Base-by-base conservation (phyloP, 139 green algal species). In the Auxenochlorella pyrenoidosa region DNA sequence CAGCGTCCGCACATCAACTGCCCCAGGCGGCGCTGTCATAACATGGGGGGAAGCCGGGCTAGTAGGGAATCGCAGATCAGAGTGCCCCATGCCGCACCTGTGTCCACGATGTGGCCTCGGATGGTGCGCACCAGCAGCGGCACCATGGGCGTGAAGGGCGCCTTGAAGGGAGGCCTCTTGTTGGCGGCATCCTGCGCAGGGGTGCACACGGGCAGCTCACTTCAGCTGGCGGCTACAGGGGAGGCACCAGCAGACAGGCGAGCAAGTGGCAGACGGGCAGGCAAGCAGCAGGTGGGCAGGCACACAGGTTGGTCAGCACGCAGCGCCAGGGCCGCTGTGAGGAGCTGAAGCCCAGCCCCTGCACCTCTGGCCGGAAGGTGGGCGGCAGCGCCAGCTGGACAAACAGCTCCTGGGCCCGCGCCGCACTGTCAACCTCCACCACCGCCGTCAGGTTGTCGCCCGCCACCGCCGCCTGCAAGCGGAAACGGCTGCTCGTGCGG, bases 331-430 rank as follows among this genome's bases (percentile, higher is more conserved):
- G 54, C 54, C 16, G 54, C 54, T 24, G 2, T 63, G 63, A 22
- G 5, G 6, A 75, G 8, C 68, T 43, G 32, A 43, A 5, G 5
- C 8, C n/a, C 68, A 75, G n/a, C 68, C 1, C n/a, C 34, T 63
- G 21, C 19, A 68, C 73, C 38, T 79, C 47, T 10, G 36, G 44
- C 18, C 92, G 73, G 36, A 95, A 70, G 36, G 83, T 70, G 70
- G 88, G 84, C 0, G 94, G 93, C 86, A 96, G 90, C 2, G 93
- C 92, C 75, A 95, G 89, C 79, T 82, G 79, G 32, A 30, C 79
- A 10, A 60, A 51, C 72, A 92, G 76, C 84, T 93, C 88, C 43
- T 65, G 79, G 21, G 77, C 85, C 63, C 86, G 71, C n/a, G 66
- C 83, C 71, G 75, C 59, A 34, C 36, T 88, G 24, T 10, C 51